Conservation (phyloP, 1,139 yeast genomes). For the Yamadazyma pseudoaaseri region DNA sequence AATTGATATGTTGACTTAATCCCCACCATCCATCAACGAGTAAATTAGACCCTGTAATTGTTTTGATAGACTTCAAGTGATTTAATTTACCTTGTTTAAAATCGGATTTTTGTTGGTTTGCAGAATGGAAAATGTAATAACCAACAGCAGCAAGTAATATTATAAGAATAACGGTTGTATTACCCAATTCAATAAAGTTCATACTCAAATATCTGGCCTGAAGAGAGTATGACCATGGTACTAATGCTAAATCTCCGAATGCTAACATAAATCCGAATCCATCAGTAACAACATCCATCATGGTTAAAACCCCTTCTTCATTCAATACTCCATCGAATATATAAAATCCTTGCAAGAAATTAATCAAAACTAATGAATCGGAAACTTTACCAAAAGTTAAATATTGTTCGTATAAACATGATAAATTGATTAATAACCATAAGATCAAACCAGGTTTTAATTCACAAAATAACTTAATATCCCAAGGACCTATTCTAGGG, state of each 20-base stretch:
- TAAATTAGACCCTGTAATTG: slow-evolving; percentile 76
- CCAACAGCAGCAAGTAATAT: slow-evolving; percentile 54
- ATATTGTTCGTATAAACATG: slow-evolving; percentile 83
- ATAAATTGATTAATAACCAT: slow-evolving; percentile 77
- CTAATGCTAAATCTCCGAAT: slow-evolving; percentile 90
- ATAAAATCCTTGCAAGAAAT: slow-evolving; percentile 72
- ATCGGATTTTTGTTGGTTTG: slow-evolving; percentile 81
- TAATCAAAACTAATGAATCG: slow-evolving; percentile 73
- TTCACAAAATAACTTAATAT: slow-evolving; percentile 88
- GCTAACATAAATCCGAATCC: slow-evolving; percentile 96
- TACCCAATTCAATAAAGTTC: slow-evolving; percentile 60
- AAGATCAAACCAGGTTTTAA: slow-evolving; percentile 91
- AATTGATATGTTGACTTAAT: slow-evolving; percentile 85
- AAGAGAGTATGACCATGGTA: slow-evolving; percentile 89
- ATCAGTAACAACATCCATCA: slow-evolving; percentile 96
- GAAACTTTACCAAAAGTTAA: slow-evolving; percentile 55
- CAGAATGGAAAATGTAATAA: slow-evolving; percentile 75
- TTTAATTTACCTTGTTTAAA: slow-evolving; percentile 77
- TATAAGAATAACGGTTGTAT: slow-evolving; percentile 30
- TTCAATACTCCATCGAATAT: slow-evolving; percentile 89
- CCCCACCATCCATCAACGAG: slow-evolving; percentile 97
- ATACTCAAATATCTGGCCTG: slow-evolving; percentile 71
- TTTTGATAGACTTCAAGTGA: slow-evolving; percentile 61
- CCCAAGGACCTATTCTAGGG: slow-evolving; percentile 84
- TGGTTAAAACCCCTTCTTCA: slow-evolving; percentile 83